phyloP scores from a whole-genome alignment of 2,329 filamentous ascomycete genomes.

The Colletotrichum euphorbiae region DNA sequence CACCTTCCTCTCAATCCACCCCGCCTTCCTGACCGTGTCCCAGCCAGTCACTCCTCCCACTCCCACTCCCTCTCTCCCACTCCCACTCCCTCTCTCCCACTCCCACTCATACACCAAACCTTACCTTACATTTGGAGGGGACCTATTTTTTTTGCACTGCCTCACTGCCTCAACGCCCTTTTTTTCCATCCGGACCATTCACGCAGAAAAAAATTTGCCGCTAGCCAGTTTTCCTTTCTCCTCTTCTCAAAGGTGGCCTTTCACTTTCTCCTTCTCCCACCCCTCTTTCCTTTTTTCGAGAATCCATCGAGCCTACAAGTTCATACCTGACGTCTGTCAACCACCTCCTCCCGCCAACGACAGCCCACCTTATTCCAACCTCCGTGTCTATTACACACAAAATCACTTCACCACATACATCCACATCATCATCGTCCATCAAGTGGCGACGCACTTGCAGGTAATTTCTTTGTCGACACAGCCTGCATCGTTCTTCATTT shows the following conservation, averaged over 20 bases:
- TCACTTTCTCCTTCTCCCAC: constrained; percentile 27
- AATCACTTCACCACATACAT: neutral
- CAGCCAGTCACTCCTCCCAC: constrained; percentile 38
- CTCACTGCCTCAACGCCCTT: constrained; percentile 40
- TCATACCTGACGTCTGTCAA: constrained; percentile 32
- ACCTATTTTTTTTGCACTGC: constrained; percentile 38
- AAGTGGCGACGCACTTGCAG: constrained; percentile 22
- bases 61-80: constrained; percentile 37
- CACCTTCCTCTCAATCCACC: constrained; percentile 28
- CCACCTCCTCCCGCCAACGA: constrained; percentile 20
- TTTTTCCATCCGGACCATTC: constrained; percentile 31
- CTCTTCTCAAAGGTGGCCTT: constrained; percentile 35
- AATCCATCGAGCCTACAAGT: constrained; percentile 30
- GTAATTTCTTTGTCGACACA: constrained; percentile 26
- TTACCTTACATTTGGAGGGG: constrained; percentile 32
- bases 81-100: constrained; percentile 35
- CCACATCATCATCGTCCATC: constrained; percentile 6
- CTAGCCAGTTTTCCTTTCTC: constrained; percentile 38
- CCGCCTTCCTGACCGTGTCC: constrained; percentile 31
- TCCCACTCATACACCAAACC: constrained; percentile 38
- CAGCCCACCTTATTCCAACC: constrained; percentile 37
- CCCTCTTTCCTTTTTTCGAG: constrained; percentile 35
- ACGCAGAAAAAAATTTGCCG: constrained; percentile 28
- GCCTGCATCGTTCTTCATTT: constrained; percentile 8
- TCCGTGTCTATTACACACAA: constrained; percentile 1